These are phyloP conservation scores for Phaffia australis DNA, from an alignment of 768 basidiomycete genomes.

Conservation along the genomic window DNA sequence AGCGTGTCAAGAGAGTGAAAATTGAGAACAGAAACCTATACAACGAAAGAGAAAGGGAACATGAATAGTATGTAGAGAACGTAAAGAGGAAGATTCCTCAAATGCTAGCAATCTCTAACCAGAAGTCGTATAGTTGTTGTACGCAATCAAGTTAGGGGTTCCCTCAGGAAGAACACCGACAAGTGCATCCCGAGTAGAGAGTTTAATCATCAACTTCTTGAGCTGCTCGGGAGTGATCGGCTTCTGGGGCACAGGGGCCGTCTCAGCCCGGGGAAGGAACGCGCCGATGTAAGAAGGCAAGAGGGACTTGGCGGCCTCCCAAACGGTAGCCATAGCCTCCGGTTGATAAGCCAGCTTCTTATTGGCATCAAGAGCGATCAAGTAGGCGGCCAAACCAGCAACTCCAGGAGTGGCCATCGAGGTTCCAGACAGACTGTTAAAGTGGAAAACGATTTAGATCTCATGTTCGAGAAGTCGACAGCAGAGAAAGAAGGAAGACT, in stretches of 20 bases:
- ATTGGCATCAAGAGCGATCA: conserved; percentile 73
- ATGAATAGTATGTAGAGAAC: no score
- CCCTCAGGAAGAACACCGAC: conserved; percentile 40
- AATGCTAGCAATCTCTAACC: conserved; percentile 4
- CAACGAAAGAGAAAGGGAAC: no score
- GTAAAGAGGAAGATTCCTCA: no score
- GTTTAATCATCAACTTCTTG: conserved; percentile 58
- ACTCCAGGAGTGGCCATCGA: conserved; percentile 91
- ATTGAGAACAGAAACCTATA: no score
- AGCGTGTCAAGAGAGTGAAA: no score
- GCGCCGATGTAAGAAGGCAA: conserved; percentile 49
- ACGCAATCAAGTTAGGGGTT: conserved; percentile 35
- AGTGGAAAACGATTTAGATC: not conserved
- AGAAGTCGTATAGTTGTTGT: conserved; percentile 24
- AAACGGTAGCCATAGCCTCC: conserved; percentile 27
- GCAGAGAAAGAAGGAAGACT: conserved; percentile 50
- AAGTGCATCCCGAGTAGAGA: conserved; percentile 51
- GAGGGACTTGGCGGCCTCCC: conserved; percentile 40
- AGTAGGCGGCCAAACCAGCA: conserved; percentile 81
- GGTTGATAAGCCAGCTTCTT: conserved; percentile 13
- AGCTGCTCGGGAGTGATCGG: conserved; percentile 57
- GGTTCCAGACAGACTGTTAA: conserved; percentile 49
- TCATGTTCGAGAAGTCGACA: not conserved
- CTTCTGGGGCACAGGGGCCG: conserved; percentile 31
- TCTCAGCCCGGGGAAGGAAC: conserved; percentile 41